These are phyloP conservation scores for Albifimbria verrucaria DNA, from an alignment of 2,329 filamentous ascomycete species.

Conservation along the genomic window DNA sequence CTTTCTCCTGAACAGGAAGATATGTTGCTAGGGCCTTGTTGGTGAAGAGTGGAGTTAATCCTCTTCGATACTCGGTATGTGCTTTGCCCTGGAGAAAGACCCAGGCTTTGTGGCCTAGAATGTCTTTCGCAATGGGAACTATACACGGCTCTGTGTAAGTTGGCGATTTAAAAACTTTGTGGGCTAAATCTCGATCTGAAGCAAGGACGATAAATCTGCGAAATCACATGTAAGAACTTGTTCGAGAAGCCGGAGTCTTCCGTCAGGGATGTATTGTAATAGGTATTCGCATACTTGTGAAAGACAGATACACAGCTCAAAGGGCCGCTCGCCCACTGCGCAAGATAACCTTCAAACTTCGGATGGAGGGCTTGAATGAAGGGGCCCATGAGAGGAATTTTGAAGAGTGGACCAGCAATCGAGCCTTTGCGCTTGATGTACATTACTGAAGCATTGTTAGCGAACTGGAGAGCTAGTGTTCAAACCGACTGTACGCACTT, in stretches of 20 bases:
- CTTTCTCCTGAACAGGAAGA: slow-evolving; percentile 69
- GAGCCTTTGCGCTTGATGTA: slow-evolving; percentile 60
- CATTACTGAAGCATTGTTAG: slow-evolving; percentile 39
- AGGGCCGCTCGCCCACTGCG: slow-evolving; percentile 75
- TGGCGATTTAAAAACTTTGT: slow-evolving; percentile 80
- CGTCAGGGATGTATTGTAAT: too few species aligned
- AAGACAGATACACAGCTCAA: slow-evolving; percentile 82
- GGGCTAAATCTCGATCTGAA: slow-evolving; percentile 72
- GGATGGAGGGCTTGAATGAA: slow-evolving; percentile 74
- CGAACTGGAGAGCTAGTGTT: not conserved
- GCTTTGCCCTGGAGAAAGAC: slow-evolving; percentile 75
- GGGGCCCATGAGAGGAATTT: slow-evolving; percentile 69
- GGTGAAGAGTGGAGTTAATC: slow-evolving; percentile 71
- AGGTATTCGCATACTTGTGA: slow-evolving; percentile 78
- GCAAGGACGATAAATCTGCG: slow-evolving; percentile 74
- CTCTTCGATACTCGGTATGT: slow-evolving; percentile 76
- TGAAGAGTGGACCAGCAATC: slow-evolving; percentile 61
- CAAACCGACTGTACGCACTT: slow-evolving; percentile 18
- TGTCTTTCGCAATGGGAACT: slow-evolving; percentile 71
- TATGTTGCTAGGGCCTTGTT: slow-evolving; percentile 68
- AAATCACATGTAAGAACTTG: too few species aligned
- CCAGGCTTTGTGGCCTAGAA: slow-evolving; percentile 71
- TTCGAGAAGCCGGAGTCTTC: too few species aligned
- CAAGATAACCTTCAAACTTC: slow-evolving; percentile 68
- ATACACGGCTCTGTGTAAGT: slow-evolving; percentile 72